Conservation (phyloP, 2,329 filamentous ascomycete genomes). For the Fusarium succisae region DNA sequence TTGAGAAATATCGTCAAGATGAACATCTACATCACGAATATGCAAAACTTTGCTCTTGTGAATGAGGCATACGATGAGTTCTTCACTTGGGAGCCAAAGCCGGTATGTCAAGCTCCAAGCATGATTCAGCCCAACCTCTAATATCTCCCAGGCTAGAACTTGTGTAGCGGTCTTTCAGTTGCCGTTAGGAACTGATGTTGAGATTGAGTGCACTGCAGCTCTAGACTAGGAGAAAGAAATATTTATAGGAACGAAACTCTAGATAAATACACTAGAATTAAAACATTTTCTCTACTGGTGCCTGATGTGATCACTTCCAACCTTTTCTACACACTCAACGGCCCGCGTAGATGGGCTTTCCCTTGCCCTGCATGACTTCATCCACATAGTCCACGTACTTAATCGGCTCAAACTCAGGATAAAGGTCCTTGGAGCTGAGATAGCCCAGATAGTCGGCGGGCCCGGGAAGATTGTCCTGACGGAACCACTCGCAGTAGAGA, state of each 20-base stretch:
- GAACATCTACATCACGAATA: conserved; percentile 72
- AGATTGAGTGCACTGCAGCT: conserved; percentile 73
- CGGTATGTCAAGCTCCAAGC: conserved; percentile 49
- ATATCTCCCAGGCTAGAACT: conserved; percentile 56
- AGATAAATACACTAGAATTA: background rate
- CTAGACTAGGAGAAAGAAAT: background rate
- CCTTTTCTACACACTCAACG: background rate
- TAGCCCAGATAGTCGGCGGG: conserved; percentile 22
- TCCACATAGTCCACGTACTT: conserved; percentile 26
- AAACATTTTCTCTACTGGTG: background rate
- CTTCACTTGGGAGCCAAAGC: conserved; percentile 56
- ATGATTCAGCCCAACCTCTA: conserved; percentile 45
- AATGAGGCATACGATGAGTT: conserved; percentile 65
- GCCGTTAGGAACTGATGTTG: conserved; percentile 75
- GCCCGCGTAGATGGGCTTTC: conserved; percentile 5
- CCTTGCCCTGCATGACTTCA: conserved; percentile 19
- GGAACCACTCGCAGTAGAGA: conserved; percentile 27
- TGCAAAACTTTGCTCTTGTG: conserved; percentile 70
- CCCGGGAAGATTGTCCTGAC: conserved; percentile 28
- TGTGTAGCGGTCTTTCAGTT: conserved; percentile 80
- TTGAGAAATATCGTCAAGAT: conserved; percentile 72
- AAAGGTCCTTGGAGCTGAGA: conserved; percentile 24
- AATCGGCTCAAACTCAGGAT: conserved; percentile 19
- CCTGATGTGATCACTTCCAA: background rate
- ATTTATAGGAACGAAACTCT: background rate